phyloP scores from a whole-genome alignment of 148 eudicot species.

The Fagopyrum tataricum region DNA sequence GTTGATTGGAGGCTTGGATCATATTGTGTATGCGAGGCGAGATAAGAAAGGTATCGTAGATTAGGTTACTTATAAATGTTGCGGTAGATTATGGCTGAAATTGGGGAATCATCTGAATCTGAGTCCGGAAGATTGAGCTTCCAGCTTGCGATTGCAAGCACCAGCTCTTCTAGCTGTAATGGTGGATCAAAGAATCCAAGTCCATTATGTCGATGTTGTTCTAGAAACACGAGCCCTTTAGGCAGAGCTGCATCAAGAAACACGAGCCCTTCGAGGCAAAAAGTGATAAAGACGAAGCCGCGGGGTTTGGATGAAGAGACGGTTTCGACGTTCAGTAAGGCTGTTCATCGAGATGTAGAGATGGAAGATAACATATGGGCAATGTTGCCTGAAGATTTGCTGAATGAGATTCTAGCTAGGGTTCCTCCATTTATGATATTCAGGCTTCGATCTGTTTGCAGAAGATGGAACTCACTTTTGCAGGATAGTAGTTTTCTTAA shows the following conservation, averaged over 20 bases:
- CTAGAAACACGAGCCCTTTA: slow-evolving; percentile 57
- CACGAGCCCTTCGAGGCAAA: slow-evolving; percentile 80
- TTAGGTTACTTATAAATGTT: background rate
- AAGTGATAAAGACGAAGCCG: slow-evolving; percentile 75
- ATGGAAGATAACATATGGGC: slow-evolving; percentile 99
- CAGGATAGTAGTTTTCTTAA: slow-evolving; percentile 78
- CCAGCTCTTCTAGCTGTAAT: slow-evolving; percentile 4
- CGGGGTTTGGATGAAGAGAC: slow-evolving; percentile 89
- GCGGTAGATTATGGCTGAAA: slow-evolving; percentile 31
- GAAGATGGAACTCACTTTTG: slow-evolving; percentile 85
- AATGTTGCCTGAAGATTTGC: slow-evolving; percentile 86
- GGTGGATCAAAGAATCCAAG: slow-evolving; percentile 15
- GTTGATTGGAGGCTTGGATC: background rate
- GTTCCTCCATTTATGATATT: slow-evolving; percentile 96
- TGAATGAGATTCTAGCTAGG: slow-evolving; percentile 89
- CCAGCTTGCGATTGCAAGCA: slow-evolving; percentile 22
- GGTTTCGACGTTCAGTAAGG: slow-evolving; percentile 49
- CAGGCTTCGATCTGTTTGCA: slow-evolving; percentile 85
- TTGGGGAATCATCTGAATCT: slow-evolving; percentile 49
- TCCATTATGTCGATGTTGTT: slow-evolving; percentile 33
- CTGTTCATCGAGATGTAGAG: slow-evolving; percentile 59
- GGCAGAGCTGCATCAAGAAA: slow-evolving; percentile 69
- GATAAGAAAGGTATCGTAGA: background rate
- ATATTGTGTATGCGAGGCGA: background rate
- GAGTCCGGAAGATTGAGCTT: slow-evolving; percentile 26